Percentiles rank a stretch among this genome's conserved stretches.
Conservation (phyloP, 2,329 filamentous ascomycete species). For the Fusarium lyarnte region DNA sequence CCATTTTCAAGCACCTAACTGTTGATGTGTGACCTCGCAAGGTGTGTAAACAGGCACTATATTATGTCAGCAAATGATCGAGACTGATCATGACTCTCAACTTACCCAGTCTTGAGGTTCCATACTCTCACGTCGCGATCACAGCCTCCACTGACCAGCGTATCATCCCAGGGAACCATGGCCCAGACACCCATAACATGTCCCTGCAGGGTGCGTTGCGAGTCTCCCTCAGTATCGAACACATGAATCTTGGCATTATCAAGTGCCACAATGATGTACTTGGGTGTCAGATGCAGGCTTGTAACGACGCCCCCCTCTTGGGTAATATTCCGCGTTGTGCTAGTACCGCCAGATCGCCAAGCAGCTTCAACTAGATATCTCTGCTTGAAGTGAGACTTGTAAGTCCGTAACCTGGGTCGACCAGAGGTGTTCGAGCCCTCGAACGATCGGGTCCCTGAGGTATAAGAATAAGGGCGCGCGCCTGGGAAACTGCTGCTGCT, state of each 20-base stretch:
- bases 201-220: constrained; percentile 88
- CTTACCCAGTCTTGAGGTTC: constrained; percentile 92
- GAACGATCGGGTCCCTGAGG: constrained; percentile 61
- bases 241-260: constrained; percentile 99
- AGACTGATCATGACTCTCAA: not conserved
- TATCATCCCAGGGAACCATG: constrained; percentile 98
- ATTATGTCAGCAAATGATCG: constrained; percentile 30
- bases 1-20: constrained; percentile 97
- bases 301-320: constrained; percentile 98
- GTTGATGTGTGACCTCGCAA: constrained; percentile 96
- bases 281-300: constrained; percentile 89
- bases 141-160: constrained; percentile 93
- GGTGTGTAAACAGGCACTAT: constrained; percentile 78
- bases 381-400: constrained; percentile 98
- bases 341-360: constrained; percentile 91
- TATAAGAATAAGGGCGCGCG: constrained; percentile 50
- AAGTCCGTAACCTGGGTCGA: constrained; percentile 76
- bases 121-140: constrained; percentile 97
- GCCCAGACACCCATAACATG: constrained; percentile 99
- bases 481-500: constrained; percentile 57
- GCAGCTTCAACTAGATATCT: constrained; percentile 96
- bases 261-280: constrained; percentile 96
- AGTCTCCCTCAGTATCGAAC: constrained; percentile 89
- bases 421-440: constrained; percentile 55
- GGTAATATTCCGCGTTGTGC: constrained; percentile 86